These are phyloP conservation scores for Chlamydomonas sphaeroides DNA, from an alignment of 139 green algal genomes.

Conservation along the genomic window DNA sequence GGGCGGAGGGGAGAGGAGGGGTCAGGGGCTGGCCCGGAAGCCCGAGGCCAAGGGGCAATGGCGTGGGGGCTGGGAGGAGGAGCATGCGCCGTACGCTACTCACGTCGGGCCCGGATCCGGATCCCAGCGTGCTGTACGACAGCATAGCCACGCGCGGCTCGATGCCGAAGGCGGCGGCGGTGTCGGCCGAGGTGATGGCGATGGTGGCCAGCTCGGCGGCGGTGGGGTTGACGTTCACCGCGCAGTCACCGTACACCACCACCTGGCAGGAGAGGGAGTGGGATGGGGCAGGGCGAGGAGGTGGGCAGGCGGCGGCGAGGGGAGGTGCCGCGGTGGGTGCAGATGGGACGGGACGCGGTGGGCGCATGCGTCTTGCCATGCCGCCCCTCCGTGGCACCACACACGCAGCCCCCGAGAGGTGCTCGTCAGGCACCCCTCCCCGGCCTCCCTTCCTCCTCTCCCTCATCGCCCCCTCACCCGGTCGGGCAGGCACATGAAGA, in stretches of 20 bases:
- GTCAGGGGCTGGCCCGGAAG: too few species aligned
- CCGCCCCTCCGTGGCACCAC: too few species aligned
- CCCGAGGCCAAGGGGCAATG: too few species aligned
- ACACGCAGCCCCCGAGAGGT: too few species aligned
- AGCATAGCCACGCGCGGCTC: conserved; percentile 90
- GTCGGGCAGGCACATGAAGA: conserved; percentile 96
- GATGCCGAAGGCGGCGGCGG: conserved; percentile 87
- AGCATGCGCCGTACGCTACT: too few species aligned
- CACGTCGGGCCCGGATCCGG: conserved; percentile 73
- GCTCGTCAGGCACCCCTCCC: too few species aligned
- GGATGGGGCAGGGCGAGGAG: not conserved
- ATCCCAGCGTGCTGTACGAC: conserved; percentile 86
- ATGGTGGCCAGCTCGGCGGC: conserved; percentile 84
- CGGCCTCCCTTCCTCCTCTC: not conserved
- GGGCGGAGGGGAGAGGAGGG: too few species aligned
- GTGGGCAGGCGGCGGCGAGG: too few species aligned
- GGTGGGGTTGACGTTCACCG: conserved; percentile 87
- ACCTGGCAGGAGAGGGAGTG: conserved; percentile 61
- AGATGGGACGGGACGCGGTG: too few species aligned
- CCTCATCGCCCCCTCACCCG: conserved; percentile 45
- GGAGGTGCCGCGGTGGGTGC: too few species aligned
- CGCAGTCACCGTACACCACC: conserved; percentile 92
- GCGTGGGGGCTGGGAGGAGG: too few species aligned
- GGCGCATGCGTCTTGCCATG: too few species aligned
- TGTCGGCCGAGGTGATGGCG: conserved; percentile 79